Evolutionary conservation across 768 basidiomycete species (phyloP), one percentile per base, ranked within the genome.

Genomic region (Tylopilus rubrobrunneus): DNA sequence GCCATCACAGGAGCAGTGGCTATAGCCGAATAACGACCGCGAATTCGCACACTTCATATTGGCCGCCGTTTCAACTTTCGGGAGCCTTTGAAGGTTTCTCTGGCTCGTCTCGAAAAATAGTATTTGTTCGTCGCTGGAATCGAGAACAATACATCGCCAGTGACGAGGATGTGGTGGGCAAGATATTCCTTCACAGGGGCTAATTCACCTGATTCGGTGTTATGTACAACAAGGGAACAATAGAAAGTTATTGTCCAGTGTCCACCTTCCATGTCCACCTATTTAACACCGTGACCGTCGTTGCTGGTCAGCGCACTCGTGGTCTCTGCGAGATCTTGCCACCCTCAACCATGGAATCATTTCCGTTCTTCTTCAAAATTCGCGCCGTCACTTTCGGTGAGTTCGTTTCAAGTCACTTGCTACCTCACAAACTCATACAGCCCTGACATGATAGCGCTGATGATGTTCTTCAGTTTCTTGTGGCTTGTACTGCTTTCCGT

Each of bases 401-500:
- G 71, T 62, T 11, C 31, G 8, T 45, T 19, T 23, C 27, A 29
- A 6, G 8, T 17, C 10, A 8, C 17, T 6, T 42, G 0, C 29
- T 19, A 3, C 10, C 23, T 45, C 34, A 8, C 29, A 15, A 17
- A 11, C 44, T 61, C 39, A 57, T 23, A n/a, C 12, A 15, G 0
- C 45, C 6, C 46, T 33, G 3, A 19, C 19, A 19, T 19, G 19
- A 19, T 33, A 84, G 82, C 70, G 1, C 68, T 72, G 50, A 75
- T 78, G 36, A 67, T 73, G 36, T 40, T 77, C 51, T 56, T 77
- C 17, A 74, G 76, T 61, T 70, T 84, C 53, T 47, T 80, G 40
- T 84, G 80, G 78, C 71, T 74, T 33, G 64, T 75, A 17, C 55
- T 82, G 48, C 62, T 83, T 33, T 81, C 69, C 46, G 62, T 82